Base-by-base conservation (phyloP, 169 alveolate genomes). In the Besnoitia besnoiti region DNA sequence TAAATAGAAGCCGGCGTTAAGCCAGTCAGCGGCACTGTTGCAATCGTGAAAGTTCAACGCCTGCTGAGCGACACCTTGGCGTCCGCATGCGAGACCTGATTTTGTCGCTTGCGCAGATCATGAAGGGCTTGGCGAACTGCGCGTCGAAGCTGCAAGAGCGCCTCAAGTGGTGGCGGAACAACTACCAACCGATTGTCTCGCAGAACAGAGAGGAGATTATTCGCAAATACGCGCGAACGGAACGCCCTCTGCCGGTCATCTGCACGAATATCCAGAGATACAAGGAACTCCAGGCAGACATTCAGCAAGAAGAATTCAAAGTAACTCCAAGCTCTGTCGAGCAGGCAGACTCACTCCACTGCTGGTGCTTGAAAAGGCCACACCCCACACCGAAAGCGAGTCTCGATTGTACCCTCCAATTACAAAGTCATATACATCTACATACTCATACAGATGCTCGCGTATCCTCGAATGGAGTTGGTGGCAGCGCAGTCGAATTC, bases 121-220 rank as follows among this genome's bases (percentile, higher is more conserved):
- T 85, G 84, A 79, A 67, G n/a, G 73, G 95, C 59, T 27, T 40
- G 59, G 79, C 33, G 0, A 89, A 49, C 50, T 42, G 51, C 77
- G 92, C 82, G 35, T 84, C 85, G 90, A 90, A 92, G 50, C 90
- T 95, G 33, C 92, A 85, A 51, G 96, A 95, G 85, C 91, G 95
- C 40, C 84, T 95, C 75, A 95, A 94, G 85, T 95, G 94, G 92
- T 95, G 96, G 96, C 61, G 67, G 89, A 93, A 92, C 95, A 92
- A 91, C 85, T 95, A 95, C 90, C 95, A 93, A 80, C 95, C 95
- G 84, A 92, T 95, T 47, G 94, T 95, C 33, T 92, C 93, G 33
- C 91, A 90, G 44, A 85, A 84, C 76, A 93, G 93, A 84, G 96
- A 95, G 77, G 92, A 94, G 30, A 79, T 93, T 82, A 90, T 92